phyloP scores from a whole-genome alignment of 2,329 filamentous ascomycete species.

The Fusarium bactridioides region DNA sequence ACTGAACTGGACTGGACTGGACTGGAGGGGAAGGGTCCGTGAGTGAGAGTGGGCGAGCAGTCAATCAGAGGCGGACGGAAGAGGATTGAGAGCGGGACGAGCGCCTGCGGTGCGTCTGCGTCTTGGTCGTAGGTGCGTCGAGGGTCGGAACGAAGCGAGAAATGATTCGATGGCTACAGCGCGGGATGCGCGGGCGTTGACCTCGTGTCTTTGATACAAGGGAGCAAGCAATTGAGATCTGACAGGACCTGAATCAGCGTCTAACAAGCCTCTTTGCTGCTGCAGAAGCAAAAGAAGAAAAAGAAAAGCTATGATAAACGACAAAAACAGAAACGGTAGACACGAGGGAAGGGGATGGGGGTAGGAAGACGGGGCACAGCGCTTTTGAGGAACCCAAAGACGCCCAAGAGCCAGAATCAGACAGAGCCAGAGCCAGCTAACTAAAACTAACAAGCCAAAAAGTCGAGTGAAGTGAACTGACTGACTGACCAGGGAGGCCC shows the following conservation, averaged over 20 bases:
- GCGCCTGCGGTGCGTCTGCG: conserved; percentile 31
- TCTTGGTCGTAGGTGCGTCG: conserved; percentile 21
- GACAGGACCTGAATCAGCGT: conserved; percentile 5
- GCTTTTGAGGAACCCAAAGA: conserved; percentile 38
- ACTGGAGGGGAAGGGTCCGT: conserved; percentile 37
- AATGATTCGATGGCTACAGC: conserved; percentile 31
- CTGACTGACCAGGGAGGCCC: conserved; percentile 27
- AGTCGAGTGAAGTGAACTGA: conserved; percentile 31
- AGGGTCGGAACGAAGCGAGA: conserved; percentile 35
- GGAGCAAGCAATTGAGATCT: conserved; percentile 27
- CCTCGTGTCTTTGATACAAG: conserved; percentile 33
- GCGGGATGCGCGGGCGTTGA: conserved; percentile 26
- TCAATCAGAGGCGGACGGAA: conserved; percentile 9
- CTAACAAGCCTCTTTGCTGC: conserved; percentile 11
- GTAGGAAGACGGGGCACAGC: conserved; percentile 33
- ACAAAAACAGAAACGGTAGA: conserved; percentile 21
- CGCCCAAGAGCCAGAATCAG: not conserved
- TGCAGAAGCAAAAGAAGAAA: conserved; percentile 13
- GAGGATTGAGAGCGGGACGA: conserved; percentile 34
- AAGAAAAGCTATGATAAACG: conserved; percentile 4
- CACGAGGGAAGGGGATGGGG: conserved; percentile 35
- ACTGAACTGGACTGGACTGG: conserved; percentile 16
- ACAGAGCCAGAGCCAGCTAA: not conserved
- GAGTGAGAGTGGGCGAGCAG: conserved; percentile 7
- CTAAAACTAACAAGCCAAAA: conserved; percentile 20